These are phyloP conservation scores for Clonostachys rosea DNA, from an alignment of 2,329 filamentous ascomycete species.

Conservation along the genomic window DNA sequence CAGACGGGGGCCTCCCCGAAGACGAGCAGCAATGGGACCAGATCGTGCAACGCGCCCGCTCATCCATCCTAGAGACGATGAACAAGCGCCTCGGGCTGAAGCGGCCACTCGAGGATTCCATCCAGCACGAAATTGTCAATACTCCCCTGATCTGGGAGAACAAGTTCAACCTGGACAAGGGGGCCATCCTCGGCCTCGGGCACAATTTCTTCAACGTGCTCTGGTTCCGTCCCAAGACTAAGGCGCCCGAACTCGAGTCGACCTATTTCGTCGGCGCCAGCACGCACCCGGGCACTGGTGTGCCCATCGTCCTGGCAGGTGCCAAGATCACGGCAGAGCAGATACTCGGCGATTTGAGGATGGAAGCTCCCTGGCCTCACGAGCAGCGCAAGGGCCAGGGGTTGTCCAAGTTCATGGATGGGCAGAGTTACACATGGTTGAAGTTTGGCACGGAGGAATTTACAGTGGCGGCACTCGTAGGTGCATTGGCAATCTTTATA, in stretches of 20 bases:
- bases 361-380: constrained; percentile 7
- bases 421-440: constrained; percentile 1
- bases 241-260: constrained; percentile 39
- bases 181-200: constrained; percentile 66
- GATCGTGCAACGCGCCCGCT: constrained; percentile 55
- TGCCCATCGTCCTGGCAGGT: constrained; percentile 68
- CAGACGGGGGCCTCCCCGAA: constrained; percentile 7
- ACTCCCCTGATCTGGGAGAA: constrained; percentile 60
- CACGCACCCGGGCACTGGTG: constrained; percentile 72
- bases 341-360: constrained; percentile 26
- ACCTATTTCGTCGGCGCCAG: constrained; percentile 72
- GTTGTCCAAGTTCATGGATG: constrained; percentile 6
- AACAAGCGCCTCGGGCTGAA: constrained; percentile 52
- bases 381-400: constrained; percentile 1
- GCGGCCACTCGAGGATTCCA: constrained; percentile 27
- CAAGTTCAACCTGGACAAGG: constrained; percentile 70
- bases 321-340: constrained; percentile 52
- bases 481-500: not conserved
- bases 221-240: constrained; percentile 58
- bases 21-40: constrained; percentile 53
- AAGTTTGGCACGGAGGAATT: constrained; percentile 11
- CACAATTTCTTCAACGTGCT: constrained; percentile 74
- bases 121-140: constrained; percentile 60
- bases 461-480: not conserved
- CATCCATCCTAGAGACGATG: constrained; percentile 57